Base-by-base conservation (phyloP, 2,329 filamentous ascomycete species). In the Coniochaeta sp. region DNA sequence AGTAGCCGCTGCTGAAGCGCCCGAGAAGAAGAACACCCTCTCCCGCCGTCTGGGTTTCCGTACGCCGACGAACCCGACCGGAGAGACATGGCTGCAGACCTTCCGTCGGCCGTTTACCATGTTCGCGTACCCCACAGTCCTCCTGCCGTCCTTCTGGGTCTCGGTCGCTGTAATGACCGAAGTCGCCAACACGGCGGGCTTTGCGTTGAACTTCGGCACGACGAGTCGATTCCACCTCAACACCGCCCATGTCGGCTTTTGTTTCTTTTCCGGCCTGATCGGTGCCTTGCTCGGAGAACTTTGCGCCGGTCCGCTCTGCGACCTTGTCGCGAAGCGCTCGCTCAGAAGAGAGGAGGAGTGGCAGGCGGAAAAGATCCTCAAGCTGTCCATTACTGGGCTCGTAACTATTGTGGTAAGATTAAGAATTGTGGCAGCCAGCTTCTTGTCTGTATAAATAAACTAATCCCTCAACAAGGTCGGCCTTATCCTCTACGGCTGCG, bases 111-210 rank as follows among this genome's bases (percentile, higher is more conserved):
- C 63, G 3, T 60, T 57, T 19, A 30, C 34, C 59, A 62, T 65
- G 60, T 65, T 65, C 55, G 62, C 56, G 32, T 65, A 62, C 57
- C 63, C 63, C 14, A 59, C 63, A 26, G 62, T 65, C n/a, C 34
- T 63, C 7, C 54, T 65, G 42, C 62, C 63, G 1, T 62, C 60
- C 9, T 59, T 65, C 52, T 65, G 63, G 63, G 59, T 62, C 10
- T 60, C 59, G 28, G 57, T 61, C 32, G 40, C 59, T 16, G 60
- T 59, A 58, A 65, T 65, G 63, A 65, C 62, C 32, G 62, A 65
- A 34, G 62, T 65, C 1, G 62, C 60, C 59, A 65, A 63, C 58
- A 65, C 63, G 54, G 63, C 63, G n/a, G 63, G 62, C 22, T 63
- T 65, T 32, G 55, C 63, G 5, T 58, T 65, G 55, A 65, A 63